phyloP scores from a whole-genome alignment of 352 stramenopile genomes.

The Phytophthora fragariaefolia region DNA sequence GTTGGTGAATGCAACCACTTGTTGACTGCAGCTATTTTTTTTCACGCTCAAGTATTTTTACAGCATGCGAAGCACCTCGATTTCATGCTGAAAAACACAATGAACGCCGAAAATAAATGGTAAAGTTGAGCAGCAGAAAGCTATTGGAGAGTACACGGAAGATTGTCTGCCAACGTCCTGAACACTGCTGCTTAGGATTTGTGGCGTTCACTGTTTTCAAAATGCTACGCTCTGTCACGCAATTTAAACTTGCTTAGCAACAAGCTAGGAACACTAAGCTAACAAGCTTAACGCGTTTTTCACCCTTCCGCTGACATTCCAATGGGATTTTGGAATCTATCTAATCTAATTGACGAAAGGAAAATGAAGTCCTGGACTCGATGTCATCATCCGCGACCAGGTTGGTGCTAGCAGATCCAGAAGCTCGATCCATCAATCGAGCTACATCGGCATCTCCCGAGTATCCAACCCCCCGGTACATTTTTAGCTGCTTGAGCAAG shows the following conservation, averaged over 20 bases:
- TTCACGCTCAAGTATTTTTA: conserved; percentile 28
- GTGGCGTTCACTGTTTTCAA: no score
- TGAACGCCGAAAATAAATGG: not conserved
- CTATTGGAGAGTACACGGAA: no score
- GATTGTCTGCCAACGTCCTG: no score
- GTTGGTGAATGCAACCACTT: conserved; percentile 19
- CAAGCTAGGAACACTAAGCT: not conserved
- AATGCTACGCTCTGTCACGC: no score
- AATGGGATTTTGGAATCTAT: not conserved
- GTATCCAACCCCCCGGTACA: conserved; percentile 47
- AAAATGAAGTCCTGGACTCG: conserved; percentile 26
- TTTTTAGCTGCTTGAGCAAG: conserved; percentile 46
- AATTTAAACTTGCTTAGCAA: no score
- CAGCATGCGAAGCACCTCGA: not conserved
- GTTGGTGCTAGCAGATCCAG: not conserved
- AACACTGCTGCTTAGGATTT: no score
- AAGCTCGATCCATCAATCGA: not conserved
- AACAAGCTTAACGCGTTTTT: not conserved
- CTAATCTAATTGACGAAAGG: conserved; percentile 28
- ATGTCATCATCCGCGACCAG: not conserved
- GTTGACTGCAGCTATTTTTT: conserved; percentile 21
- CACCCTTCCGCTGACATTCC: not conserved
- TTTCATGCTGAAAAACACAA: not conserved
- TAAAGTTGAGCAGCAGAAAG: no score
- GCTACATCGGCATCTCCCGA: not conserved